These are phyloP conservation scores for Saitozyma sp. DNA, from an alignment of 768 basidiomycete species.

Conservation along the genomic window DNA sequence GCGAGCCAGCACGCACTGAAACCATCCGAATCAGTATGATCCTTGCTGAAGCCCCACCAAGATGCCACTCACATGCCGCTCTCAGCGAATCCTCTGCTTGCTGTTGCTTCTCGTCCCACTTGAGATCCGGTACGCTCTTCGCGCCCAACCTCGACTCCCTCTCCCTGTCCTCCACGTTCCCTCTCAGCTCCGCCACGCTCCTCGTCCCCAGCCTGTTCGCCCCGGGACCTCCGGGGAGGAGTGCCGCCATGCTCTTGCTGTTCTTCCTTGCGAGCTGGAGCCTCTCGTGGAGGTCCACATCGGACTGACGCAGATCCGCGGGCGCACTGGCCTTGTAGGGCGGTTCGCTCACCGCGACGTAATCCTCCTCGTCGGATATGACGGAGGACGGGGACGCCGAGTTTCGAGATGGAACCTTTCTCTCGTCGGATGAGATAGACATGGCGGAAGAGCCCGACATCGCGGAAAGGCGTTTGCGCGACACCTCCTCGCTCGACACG, in stretches of 20 bases:
- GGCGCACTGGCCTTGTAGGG: conserved; percentile 7
- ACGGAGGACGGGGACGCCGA: neutral
- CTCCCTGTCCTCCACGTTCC: neutral
- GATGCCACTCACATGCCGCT: no score
- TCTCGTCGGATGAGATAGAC: neutral
- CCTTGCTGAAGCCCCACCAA: no score
- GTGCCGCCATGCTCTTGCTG: conserved; percentile 35
- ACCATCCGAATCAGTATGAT: no score
- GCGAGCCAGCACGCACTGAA: conserved; percentile 3
- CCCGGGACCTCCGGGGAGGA: conserved; percentile 2
- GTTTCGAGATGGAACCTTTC: neutral
- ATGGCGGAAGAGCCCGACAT: neutral
- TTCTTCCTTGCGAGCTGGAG: conserved; percentile 81
- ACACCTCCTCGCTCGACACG: neutral
- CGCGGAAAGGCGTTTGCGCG: conserved; percentile 11
- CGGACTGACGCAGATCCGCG: conserved; percentile 48
- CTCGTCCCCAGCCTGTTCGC: conserved; percentile 8
- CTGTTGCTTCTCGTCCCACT: no score
- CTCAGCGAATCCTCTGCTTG: no score
- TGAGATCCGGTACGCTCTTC: no score
- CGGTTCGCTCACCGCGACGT: neutral
- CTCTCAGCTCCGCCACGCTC: conserved; percentile 15
- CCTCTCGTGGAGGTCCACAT: conserved; percentile 68
- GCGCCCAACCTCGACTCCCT: no score
- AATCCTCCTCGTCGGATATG: neutral